Conservation (phyloP, 2,329 filamentous ascomycete genomes). For the Alternaria arbusti region DNA sequence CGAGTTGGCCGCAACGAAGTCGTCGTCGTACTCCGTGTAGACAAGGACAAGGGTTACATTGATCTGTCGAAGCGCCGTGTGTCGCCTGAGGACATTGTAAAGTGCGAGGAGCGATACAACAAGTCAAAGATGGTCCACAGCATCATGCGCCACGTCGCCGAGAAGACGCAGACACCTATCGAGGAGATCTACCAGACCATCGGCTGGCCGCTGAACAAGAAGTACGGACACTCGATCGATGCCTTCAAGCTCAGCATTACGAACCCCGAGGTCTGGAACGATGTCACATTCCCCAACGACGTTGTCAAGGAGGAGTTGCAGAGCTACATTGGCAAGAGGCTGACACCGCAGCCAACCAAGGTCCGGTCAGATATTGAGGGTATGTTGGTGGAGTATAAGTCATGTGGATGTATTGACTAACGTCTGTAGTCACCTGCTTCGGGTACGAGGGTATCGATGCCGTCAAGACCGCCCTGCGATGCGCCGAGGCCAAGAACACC, state of each 20-base stretch:
- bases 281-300: slow-evolving; percentile 86
- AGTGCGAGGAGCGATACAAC: slow-evolving; percentile 99
- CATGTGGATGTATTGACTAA: slow-evolving; percentile 10
- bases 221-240: slow-evolving; percentile 94
- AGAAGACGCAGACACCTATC: slow-evolving; percentile 95
- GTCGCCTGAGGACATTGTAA: slow-evolving; percentile 94
- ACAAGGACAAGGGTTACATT: slow-evolving; percentile 99
- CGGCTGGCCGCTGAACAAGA: slow-evolving; percentile 96
- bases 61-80: slow-evolving; percentile 98
- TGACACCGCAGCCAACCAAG: slow-evolving; percentile 98
- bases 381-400: slow-evolving; percentile 69
- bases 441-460: slow-evolving; percentile 98
- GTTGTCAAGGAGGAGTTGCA: slow-evolving; percentile 87
- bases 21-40: slow-evolving; percentile 95
- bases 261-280: slow-evolving; percentile 95
- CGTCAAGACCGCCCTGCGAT: slow-evolving; percentile 89
- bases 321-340: slow-evolving; percentile 94
- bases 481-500: slow-evolving; percentile 91
- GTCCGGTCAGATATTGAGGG: slow-evolving; percentile 92
- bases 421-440: slow-evolving; percentile 51
- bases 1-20: slow-evolving; percentile 98
- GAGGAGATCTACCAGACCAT: slow-evolving; percentile 93
- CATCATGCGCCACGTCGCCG: slow-evolving; percentile 97
- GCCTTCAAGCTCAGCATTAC: slow-evolving; percentile 99
- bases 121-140: slow-evolving; percentile 99